Evolutionary conservation across 73 alveolate species (phyloP).

Genomic region (Urostyla sp.): DNA sequence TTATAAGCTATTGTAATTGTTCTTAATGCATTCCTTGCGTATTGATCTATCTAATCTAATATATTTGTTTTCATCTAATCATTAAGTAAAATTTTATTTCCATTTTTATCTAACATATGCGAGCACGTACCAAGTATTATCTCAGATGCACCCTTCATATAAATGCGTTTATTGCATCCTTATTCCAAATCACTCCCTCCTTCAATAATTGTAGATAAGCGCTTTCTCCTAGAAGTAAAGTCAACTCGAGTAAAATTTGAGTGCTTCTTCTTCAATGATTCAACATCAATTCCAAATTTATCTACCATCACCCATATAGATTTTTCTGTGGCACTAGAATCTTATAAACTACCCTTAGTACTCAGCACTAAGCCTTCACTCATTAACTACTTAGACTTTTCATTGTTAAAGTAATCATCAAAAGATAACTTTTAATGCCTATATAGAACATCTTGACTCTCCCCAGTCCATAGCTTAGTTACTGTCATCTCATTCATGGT

Average conservation of each 20-base stretch:
- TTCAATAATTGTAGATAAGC: slow-evolving; percentile 82
- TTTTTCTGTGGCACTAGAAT: slow-evolving; percentile 40
- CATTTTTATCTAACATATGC: background rate
- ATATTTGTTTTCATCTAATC: background rate
- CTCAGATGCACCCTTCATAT: slow-evolving; percentile 86
- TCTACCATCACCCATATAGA: slow-evolving; percentile 1
- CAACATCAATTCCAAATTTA: slow-evolving; percentile 33
- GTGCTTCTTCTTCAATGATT: background rate
- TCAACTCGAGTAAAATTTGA: slow-evolving; percentile 73
- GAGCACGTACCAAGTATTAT: slow-evolving; percentile 66
- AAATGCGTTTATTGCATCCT: slow-evolving; percentile 8
- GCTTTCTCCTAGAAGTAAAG: slow-evolving; percentile 83
- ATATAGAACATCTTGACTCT: slow-evolving; percentile 30
- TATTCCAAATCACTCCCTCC: background rate
- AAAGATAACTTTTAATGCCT: slow-evolving; percentile 63
- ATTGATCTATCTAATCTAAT: background rate
- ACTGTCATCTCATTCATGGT: slow-evolving; percentile 86
- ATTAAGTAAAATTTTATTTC: background rate
- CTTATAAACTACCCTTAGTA: slow-evolving; percentile 8
- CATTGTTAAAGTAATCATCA: slow-evolving; percentile 58
- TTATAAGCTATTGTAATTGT: slow-evolving; percentile 84
- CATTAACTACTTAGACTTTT: background rate
- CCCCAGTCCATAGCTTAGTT: slow-evolving; percentile 74
- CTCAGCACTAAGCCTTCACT: slow-evolving; percentile 20
- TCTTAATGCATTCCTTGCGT: slow-evolving; percentile 52